phyloP scores from a whole-genome alignment of 1,284 basidiomycete genomes.

The Dichomitus squalens region DNA sequence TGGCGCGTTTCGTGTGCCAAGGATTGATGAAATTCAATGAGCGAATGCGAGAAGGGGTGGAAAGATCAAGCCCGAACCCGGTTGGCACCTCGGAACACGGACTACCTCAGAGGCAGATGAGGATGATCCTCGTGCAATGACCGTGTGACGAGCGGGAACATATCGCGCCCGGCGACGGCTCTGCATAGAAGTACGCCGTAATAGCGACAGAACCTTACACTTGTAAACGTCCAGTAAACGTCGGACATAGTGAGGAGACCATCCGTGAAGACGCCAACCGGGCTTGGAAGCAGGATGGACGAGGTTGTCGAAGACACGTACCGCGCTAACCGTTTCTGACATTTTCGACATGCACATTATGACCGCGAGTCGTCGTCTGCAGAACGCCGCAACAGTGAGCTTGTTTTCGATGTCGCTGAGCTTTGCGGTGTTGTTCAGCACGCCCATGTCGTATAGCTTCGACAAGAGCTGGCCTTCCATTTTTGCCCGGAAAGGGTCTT shows the following conservation, averaged over 20 bases:
- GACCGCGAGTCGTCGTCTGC: slow-evolving; percentile 89
- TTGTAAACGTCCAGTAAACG: too few relatives aligned
- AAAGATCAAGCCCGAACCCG: too few relatives aligned
- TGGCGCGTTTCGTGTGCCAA: not conserved
- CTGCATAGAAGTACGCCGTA: too few relatives aligned
- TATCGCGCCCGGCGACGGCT: too few relatives aligned
- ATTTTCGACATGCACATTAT: slow-evolving; percentile 94
- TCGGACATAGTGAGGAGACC: too few relatives aligned
- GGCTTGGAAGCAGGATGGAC: too few relatives aligned
- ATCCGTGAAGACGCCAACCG: too few relatives aligned
- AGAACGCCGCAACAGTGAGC: slow-evolving; percentile 94
- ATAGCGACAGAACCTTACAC: too few relatives aligned
- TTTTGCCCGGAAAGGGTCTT: slow-evolving; percentile 86
- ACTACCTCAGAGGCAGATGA: too few relatives aligned
- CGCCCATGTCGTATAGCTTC: slow-evolving; percentile 97
- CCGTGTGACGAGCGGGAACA: too few relatives aligned
- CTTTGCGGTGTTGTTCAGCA: slow-evolving; percentile 81
- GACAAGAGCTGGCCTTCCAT: slow-evolving; percentile 89
- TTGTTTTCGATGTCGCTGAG: slow-evolving; percentile 93
- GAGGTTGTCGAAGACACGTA: slow-evolving; percentile 44
- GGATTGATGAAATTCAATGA: not conserved
- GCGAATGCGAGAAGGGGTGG: not conserved
- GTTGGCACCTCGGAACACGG: too few relatives aligned
- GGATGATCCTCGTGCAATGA: too few relatives aligned
- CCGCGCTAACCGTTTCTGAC: slow-evolving; percentile 94